phyloP scores from a whole-genome alignment of 2,329 filamentous ascomycete species.

The Lithohypha guttulata region DNA sequence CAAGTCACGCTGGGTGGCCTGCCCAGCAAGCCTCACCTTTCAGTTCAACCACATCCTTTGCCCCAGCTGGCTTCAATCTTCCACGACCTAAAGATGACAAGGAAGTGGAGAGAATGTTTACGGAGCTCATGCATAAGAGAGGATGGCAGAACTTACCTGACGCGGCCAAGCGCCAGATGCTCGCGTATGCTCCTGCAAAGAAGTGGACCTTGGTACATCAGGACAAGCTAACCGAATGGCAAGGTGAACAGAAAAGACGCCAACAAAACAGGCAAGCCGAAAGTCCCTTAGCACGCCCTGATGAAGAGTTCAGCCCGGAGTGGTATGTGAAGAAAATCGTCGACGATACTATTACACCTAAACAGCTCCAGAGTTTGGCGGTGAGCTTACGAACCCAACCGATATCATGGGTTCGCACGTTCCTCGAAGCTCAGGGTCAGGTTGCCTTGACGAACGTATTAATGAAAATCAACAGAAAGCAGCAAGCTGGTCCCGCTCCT shows the following conservation, averaged over 20 bases:
- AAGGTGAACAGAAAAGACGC: slow-evolving; percentile 84
- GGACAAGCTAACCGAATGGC: slow-evolving; percentile 83
- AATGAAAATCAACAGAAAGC: slow-evolving; percentile 83
- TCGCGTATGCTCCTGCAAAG: slow-evolving; percentile 84
- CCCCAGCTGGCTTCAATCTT: slow-evolving; percentile 49
- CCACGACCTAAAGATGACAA: slow-evolving; percentile 68
- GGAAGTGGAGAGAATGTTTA: slow-evolving; percentile 81
- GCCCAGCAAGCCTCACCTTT: slow-evolving; percentile 37
- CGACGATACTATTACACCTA: slow-evolving; percentile 86
- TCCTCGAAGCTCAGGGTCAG: slow-evolving; percentile 94
- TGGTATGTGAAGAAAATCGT: slow-evolving; percentile 97
- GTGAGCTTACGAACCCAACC: slow-evolving; percentile 93
- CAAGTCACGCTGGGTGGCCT: slow-evolving; percentile 32
- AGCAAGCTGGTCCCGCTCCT: slow-evolving; percentile 59
- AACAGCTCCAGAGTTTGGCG: slow-evolving; percentile 83
- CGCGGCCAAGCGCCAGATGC: slow-evolving; percentile 88
- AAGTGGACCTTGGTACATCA: slow-evolving; percentile 98
- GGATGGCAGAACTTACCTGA: slow-evolving; percentile 96
- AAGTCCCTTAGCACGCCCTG: slow-evolving; percentile 56
- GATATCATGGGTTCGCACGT: slow-evolving; percentile 93
- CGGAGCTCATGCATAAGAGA: slow-evolving; percentile 90
- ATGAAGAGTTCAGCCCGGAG: slow-evolving; percentile 91
- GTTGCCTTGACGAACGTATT: slow-evolving; percentile 90
- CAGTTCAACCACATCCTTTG: slow-evolving; percentile 39
- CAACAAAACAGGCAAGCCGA: slow-evolving; percentile 60